Percentiles rank a stretch among this genome's conserved stretches.
These are phyloP conservation scores for Fusarium pininemorale DNA, from an alignment of 2,329 filamentous ascomycete genomes.

Conservation along the genomic window DNA sequence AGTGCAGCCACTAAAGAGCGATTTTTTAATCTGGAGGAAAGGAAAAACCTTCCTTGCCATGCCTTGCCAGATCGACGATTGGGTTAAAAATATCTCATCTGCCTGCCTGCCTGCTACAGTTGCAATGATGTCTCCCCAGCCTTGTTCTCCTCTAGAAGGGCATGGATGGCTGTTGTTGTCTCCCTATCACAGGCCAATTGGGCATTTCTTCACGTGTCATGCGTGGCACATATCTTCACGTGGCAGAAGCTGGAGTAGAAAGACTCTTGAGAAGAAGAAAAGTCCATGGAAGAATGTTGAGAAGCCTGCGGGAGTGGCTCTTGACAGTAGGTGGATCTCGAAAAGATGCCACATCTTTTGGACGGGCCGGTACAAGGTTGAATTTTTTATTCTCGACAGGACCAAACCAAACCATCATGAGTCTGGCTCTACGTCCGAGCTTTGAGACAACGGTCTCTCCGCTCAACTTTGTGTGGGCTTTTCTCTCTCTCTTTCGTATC, in stretches of 20 bases:
- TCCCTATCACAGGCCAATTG: not conserved
- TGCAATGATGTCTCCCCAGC: not conserved
- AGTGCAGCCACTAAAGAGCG: slow-evolving; percentile 1
- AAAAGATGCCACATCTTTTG: not conserved
- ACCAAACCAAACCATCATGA: not conserved
- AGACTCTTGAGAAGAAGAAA: not conserved
- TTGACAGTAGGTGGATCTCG: not conserved
- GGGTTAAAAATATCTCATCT: slow-evolving; percentile 18
- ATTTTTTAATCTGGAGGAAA: not conserved
- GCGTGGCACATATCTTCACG: not conserved
- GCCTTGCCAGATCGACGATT: slow-evolving; percentile 11
- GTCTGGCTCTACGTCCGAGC: not conserved
- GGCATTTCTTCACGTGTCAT: not conserved
- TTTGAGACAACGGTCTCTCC: slow-evolving; percentile 5
- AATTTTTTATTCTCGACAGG: not conserved
- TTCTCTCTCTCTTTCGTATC: not conserved
- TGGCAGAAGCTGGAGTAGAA: not conserved
- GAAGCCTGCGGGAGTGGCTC: slow-evolving; percentile 2
- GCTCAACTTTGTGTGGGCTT: not conserved
- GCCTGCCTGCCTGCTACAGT: not conserved
- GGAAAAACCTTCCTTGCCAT: not conserved
- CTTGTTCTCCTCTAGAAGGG: not conserved
- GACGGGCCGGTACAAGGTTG: not conserved
- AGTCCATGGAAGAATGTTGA: not conserved
- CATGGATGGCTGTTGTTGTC: not conserved